Conservation (phyloP, 495 filamentous ascomycete species). For the Daldinia childiae region DNA sequence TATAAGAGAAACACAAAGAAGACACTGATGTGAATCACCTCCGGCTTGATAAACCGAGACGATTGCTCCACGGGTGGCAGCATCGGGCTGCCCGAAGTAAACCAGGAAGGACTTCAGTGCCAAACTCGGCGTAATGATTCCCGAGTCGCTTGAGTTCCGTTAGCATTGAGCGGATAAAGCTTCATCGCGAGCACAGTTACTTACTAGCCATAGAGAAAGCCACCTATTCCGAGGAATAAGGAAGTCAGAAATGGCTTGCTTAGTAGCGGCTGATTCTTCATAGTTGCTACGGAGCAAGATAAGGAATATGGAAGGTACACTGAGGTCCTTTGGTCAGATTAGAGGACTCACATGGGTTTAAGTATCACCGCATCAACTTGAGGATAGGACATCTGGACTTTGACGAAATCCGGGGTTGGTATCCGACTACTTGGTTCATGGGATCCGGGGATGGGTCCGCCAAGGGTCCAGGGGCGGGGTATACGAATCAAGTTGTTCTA, state of each 20-base stretch:
- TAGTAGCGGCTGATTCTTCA: constrained; percentile 32
- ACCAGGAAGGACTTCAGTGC: constrained; percentile 54
- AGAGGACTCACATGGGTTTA: constrained; percentile 22
- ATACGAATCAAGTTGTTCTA: constrained; percentile 4
- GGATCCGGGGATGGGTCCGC: constrained; percentile 11
- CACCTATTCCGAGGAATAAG: constrained; percentile 48
- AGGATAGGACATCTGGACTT: constrained; percentile 14
- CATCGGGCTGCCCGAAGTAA: constrained; percentile 55
- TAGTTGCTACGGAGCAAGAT: not conserved
- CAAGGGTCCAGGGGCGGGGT: constrained; percentile 24
- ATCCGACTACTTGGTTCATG: constrained; percentile 37
- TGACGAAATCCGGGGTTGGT: constrained; percentile 12
- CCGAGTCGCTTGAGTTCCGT: constrained; percentile 45
- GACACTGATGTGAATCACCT: constrained; percentile 18
- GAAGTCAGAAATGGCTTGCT: constrained; percentile 49
- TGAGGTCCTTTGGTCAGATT: not conserved
- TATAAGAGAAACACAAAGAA: constrained; percentile 16
- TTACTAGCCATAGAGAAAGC: constrained; percentile 51
- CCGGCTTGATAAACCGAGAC: constrained; percentile 61
- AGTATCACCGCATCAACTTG: constrained; percentile 18
- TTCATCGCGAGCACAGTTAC: constrained; percentile 1
- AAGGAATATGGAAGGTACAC: not conserved
- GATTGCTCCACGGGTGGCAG: constrained; percentile 58
- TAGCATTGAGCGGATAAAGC: not conserved
- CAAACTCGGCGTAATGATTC: constrained; percentile 57